Evolutionary conservation across 225 moss, liverwort and hornwort species (phyloP), one percentile per base, ranked within the genome.

Genomic region (Sphagnum contortum): DNA sequence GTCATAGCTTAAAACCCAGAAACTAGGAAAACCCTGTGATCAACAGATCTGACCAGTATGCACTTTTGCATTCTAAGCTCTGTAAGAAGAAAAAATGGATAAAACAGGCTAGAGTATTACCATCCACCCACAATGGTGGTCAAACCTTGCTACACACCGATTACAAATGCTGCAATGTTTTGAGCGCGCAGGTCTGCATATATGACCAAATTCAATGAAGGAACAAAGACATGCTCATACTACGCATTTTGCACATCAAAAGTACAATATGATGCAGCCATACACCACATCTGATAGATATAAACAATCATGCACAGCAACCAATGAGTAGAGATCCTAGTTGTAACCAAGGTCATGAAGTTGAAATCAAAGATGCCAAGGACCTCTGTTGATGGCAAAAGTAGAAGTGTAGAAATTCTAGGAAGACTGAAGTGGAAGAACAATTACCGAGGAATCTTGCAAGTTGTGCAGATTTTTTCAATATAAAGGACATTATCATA

Each of bases 61-160:
- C 29, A 29, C 29, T 29, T 1, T 29, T 29, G 29, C 29, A 29
- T 29, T 29, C 1, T 29, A 29, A 29, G 29, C 29, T 29, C 29
- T 29, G 29, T 29, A 29, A 29, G 29, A 29, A 29, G 4, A 61
- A 4, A 4, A 45, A 67, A 9, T 4, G 14, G 13, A 77, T 70
- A 79, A 61, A 76, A 77, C 77, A 64, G 73, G 75, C 75, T 66
- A 68, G 63, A 73, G 64, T 57, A 83, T 92, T 89, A 96, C 96
- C 96, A 98, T 92, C 96, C 96, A 98, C 60, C 93, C 92, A 86
- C 96, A 98, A 82, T 98, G 96, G 77, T 98, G 96, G 83, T 98
- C 96, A 74, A 98, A 98, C 71, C 96, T 88, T 73, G 96, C 90
- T 45, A 98, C 75, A 61, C 96, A 98, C 71, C 77, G 89, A 69